A percentile compares a stretch with the other conserved stretches of the same genome.
These are phyloP conservation scores for Saccharomycopsis oosterbeekiorum DNA, from an alignment of 805 yeast genomes.

Conservation along the genomic window DNA sequence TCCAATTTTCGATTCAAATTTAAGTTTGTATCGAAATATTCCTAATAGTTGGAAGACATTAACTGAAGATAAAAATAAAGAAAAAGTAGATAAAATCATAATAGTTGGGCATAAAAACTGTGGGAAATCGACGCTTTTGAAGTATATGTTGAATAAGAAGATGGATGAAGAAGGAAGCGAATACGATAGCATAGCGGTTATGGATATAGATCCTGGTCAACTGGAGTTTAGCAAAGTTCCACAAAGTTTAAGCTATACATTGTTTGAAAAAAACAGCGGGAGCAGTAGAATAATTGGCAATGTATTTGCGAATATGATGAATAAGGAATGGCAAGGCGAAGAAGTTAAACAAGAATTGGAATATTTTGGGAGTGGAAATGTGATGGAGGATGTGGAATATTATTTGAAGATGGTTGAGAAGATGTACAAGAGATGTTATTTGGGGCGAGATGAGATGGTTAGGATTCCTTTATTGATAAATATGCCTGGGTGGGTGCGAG, in stretches of 20 bases:
- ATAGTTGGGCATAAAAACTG: constrained; percentile 44
- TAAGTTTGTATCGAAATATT: not conserved
- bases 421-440: constrained; percentile 19
- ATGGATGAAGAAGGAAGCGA: constrained; percentile 16
- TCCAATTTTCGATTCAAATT: constrained; percentile 16
- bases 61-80: not conserved
- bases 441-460: constrained; percentile 19
- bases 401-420: constrained; percentile 25
- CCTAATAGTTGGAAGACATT: constrained; percentile 7
- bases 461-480: constrained; percentile 21
- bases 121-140: constrained; percentile 46
- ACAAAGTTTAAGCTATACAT: not conserved
- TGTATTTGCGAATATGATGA: not conserved
- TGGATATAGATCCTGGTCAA: constrained; percentile 53
- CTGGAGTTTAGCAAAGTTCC: constrained; percentile 30
- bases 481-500: constrained; percentile 39
- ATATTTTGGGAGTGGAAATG: constrained; percentile 32
- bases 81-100: constrained; percentile 22
- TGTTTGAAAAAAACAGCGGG: not conserved
- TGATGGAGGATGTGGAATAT: constrained; percentile 26
- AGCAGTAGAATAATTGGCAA: not conserved
- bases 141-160: constrained; percentile 32
- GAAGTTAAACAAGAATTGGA: constrained; percentile 13
- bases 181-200: constrained; percentile 26
- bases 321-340: not conserved